Percentiles rank a stretch among this genome's conserved stretches.
Conservation (phyloP, 768 basidiomycete species). For the Dioszegia hungarica region DNA sequence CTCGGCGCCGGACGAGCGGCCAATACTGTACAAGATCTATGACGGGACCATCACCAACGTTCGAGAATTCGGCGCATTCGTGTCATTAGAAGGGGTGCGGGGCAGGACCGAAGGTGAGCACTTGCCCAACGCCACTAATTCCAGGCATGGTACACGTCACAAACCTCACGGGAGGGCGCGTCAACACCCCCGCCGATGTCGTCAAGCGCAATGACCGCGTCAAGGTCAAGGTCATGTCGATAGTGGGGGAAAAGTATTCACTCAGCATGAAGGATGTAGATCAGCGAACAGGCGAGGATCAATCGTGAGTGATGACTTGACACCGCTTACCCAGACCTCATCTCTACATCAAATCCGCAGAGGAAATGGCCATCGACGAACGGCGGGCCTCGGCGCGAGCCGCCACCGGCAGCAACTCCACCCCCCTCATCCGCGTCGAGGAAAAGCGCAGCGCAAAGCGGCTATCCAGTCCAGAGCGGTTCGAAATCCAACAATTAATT, state of each 20-base stretch:
- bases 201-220: constrained; percentile 77
- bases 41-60: constrained; percentile 74
- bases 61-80: constrained; percentile 95
- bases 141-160: constrained; percentile 97
- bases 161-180: constrained; percentile 73
- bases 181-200: constrained; percentile 80
- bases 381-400: constrained; percentile 57
- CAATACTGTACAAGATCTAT: constrained; percentile 92
- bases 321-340: constrained; percentile 57
- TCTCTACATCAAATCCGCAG: constrained; percentile 86
- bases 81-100: constrained; percentile 75
- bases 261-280: constrained; percentile 99
- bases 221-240: constrained; percentile 94
- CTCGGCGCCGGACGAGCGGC: constrained; percentile 64
- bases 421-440: constrained; percentile 59
- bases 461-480: constrained; percentile 90
- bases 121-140: background rate
- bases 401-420: constrained; percentile 77
- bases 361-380: constrained; percentile 79
- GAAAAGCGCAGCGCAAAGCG: constrained; percentile 58
- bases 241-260: constrained; percentile 71
- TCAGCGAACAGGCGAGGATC: constrained; percentile 78
- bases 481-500: constrained; percentile 99
- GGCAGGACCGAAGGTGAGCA: constrained; percentile 79
- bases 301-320: constrained; percentile 54